Evolutionary conservation across 164 flowering plant genomes (phyloP).

Genomic region (Vitis riparia): DNA sequence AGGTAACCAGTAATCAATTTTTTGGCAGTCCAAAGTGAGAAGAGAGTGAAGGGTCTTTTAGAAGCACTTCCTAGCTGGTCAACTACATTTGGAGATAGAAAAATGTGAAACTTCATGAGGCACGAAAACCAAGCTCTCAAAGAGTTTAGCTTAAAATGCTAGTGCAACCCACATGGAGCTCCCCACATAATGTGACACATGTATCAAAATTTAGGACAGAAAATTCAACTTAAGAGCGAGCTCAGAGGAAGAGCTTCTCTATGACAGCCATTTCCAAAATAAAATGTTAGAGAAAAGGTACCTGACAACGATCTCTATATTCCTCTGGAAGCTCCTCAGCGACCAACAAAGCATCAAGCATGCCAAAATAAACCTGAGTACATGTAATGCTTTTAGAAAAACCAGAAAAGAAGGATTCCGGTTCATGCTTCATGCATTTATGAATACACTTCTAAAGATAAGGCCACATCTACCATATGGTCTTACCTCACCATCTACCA

Average conservation of each 20-base stretch:
- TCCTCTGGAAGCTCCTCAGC: conserved; percentile 95
- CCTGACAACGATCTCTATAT: conserved; percentile 81
- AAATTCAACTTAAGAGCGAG: too few relatives aligned
- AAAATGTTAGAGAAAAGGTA: conserved; percentile 14
- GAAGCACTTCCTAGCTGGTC: neutral
- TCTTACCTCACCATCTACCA: neutral
- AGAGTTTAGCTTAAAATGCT: too few relatives aligned
- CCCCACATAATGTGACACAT: too few relatives aligned
- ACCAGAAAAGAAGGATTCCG: too few relatives aligned
- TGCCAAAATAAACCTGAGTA: conserved; percentile 89
- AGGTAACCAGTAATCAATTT: neutral
- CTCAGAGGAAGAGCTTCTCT: too few relatives aligned
- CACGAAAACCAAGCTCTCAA: too few relatives aligned
- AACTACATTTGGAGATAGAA: too few relatives aligned
- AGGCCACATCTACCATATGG: neutral
- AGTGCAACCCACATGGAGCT: too few relatives aligned
- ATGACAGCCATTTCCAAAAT: neutral
- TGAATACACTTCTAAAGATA: too few relatives aligned
- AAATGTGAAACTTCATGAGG: too few relatives aligned
- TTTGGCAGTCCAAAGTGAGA: neutral
- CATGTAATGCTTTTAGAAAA: neutral
- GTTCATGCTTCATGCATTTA: too few relatives aligned
- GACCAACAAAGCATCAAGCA: conserved; percentile 94
- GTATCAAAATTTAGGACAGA: too few relatives aligned
- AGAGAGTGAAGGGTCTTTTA: neutral